Conservation (phyloP, 1,284 basidiomycete species). For the Microbotryum violaceum region DNA sequence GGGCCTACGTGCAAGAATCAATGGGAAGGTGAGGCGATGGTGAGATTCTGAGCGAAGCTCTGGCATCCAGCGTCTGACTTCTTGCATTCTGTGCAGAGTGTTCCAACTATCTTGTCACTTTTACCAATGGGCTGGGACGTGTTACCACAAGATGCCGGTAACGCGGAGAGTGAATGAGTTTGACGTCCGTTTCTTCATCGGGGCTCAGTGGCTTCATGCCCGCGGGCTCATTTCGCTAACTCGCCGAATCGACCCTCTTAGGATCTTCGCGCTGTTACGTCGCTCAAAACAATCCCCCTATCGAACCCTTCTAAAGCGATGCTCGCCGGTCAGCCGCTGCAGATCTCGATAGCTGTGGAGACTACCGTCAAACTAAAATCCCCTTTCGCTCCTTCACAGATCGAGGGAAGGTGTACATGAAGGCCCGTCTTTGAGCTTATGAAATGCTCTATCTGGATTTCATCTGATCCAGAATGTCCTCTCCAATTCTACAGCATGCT, state of each 20-base stretch:
- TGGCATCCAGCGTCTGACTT: not conserved
- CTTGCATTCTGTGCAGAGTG: not conserved
- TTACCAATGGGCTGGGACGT: slow-evolving; percentile 13
- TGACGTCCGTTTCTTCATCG: not conserved
- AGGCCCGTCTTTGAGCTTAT: not conserved
- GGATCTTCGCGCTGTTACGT: not conserved
- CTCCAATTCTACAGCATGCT: not conserved
- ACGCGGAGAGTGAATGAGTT: slow-evolving; percentile 28
- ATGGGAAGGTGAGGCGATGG: slow-evolving; percentile 2
- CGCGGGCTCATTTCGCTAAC: too few species aligned
- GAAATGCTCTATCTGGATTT: not conserved
- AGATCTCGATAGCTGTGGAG: too few species aligned
- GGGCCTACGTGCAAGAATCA: slow-evolving; percentile 11
- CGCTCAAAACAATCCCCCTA: not conserved
- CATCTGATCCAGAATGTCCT: not conserved
- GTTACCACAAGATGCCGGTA: slow-evolving; percentile 3
- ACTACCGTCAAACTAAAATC: too few species aligned
- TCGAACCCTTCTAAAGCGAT: not conserved
- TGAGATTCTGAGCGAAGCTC: too few species aligned
- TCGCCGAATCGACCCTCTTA: not conserved
- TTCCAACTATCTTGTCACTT: slow-evolving; percentile 8
- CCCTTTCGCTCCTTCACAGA: not conserved
- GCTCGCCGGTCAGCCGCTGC: not conserved
- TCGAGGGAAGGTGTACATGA: slow-evolving; percentile 1
- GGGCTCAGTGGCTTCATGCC: too few species aligned